phyloP scores from a whole-genome alignment of 2,329 filamentous ascomycete species.

The Aplosporella prunicola region DNA sequence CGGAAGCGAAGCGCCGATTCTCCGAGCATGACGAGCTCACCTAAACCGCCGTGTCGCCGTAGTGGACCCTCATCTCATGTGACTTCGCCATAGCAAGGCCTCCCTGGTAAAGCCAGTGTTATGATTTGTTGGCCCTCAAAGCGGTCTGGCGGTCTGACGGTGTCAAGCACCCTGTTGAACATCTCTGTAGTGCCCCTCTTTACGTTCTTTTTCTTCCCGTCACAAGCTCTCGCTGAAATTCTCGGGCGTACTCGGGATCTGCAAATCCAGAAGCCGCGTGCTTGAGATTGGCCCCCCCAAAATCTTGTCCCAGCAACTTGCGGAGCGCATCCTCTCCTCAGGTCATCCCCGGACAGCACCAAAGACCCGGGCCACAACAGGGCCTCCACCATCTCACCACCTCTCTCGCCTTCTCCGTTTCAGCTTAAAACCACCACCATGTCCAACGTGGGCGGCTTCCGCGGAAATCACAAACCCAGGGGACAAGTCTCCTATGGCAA shows the following conservation, averaged over 20 bases:
- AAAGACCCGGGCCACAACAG: conserved; percentile 6
- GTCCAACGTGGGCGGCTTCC: conserved; percentile 55
- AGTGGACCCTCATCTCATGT: too few species aligned
- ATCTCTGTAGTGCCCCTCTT: conserved; percentile 5
- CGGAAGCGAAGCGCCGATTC: too few species aligned
- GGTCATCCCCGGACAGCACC: conserved; percentile 1
- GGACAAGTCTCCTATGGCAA: conserved; percentile 51
- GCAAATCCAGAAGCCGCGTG: conserved; percentile 1
- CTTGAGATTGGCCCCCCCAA: conserved; percentile 2
- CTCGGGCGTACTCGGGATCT: conserved; percentile 2
- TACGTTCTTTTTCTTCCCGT: conserved; percentile 4
- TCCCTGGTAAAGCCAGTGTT: too few species aligned
- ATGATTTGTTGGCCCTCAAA: conserved; percentile 5
- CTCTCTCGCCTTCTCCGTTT: conserved; percentile 1
- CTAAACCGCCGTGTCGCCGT: too few species aligned
- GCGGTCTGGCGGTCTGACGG: not conserved
- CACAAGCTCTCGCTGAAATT: too few species aligned
- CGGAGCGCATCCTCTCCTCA: conserved; percentile 3
- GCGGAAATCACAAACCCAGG: conserved; percentile 59
- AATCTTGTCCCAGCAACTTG: conserved; percentile 3
- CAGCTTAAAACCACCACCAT: conserved; percentile 30
- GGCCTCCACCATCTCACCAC: conserved; percentile 7
- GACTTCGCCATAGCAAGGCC: too few species aligned
- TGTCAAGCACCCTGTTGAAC: conserved; percentile 8
- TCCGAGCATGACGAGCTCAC: too few species aligned